phyloP scores from a whole-genome alignment of 345 rosid genomes.

The Rhodamnia rubescens region DNA sequence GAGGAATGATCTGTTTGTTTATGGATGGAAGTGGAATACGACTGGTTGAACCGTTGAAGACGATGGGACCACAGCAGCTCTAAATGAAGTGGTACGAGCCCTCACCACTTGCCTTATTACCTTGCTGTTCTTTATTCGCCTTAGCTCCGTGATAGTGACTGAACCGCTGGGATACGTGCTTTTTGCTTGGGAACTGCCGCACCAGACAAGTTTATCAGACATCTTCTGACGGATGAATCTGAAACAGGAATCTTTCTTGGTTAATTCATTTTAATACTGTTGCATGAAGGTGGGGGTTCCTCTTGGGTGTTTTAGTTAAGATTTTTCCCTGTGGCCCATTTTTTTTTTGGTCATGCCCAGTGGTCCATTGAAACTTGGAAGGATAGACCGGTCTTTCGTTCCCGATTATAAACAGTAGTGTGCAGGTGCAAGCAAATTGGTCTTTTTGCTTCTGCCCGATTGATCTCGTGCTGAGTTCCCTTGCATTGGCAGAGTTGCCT shows the following conservation, averaged over 20 bases:
- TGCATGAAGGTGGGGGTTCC: neutral
- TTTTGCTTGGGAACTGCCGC: neutral
- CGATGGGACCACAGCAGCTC: neutral
- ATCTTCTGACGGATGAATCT: neutral
- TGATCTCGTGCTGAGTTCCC: neutral
- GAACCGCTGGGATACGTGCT: neutral
- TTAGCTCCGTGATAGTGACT: neutral
- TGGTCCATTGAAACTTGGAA: neutral
- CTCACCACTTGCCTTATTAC: neutral
- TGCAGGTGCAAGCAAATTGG: neutral
- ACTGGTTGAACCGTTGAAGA: neutral
- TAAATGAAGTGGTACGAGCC: neutral
- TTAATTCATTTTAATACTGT: neutral
- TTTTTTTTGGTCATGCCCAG: too few species aligned
- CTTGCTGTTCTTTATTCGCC: too few species aligned
- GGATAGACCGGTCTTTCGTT: neutral
- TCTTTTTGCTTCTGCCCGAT: neutral
- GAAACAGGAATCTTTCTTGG: neutral
- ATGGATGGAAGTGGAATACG: neutral
- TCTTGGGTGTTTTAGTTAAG: neutral
- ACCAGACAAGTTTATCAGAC: neutral
- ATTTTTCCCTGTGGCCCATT: neutral
- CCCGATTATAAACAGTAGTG: neutral
- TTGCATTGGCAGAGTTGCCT: neutral
- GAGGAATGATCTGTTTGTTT: neutral